A percentile compares a stretch with the other conserved stretches of the same genome.
phyloP scores from a whole-genome alignment of 768 basidiomycete species.

The Exidia glandulosa region DNA sequence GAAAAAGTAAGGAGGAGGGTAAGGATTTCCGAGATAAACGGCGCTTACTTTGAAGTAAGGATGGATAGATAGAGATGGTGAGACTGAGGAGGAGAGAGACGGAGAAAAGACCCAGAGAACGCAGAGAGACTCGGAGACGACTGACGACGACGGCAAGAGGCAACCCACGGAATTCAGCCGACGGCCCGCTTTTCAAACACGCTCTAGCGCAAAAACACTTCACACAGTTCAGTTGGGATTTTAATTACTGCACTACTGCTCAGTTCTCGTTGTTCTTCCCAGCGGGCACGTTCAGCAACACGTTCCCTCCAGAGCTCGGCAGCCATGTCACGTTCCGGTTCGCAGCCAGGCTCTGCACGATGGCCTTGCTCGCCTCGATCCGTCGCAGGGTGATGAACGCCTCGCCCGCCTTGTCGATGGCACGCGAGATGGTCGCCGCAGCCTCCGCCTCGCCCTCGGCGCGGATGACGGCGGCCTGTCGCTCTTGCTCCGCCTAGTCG shows the following conservation, averaged over 20 bases:
- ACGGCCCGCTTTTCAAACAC: slow-evolving; percentile 1
- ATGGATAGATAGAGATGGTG: too few relatives aligned
- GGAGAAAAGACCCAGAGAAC: too few relatives aligned
- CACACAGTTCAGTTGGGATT: too few relatives aligned
- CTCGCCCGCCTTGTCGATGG: slow-evolving; percentile 89
- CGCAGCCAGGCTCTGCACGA: slow-evolving; percentile 68
- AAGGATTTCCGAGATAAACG: too few relatives aligned
- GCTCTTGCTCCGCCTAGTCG: slow-evolving; percentile 89
- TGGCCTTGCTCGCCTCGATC: slow-evolving; percentile 97
- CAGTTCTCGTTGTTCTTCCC: slow-evolving; percentile 20
- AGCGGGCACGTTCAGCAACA: slow-evolving; percentile 73
- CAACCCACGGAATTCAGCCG: too few relatives aligned
- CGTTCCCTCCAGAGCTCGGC: slow-evolving; percentile 67
- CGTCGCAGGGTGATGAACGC: slow-evolving; percentile 90
- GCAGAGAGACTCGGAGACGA: too few relatives aligned
- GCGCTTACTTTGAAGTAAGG: too few relatives aligned
- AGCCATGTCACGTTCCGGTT: slow-evolving; percentile 87
- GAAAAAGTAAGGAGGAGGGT: too few relatives aligned
- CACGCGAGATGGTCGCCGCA: slow-evolving; percentile 80
- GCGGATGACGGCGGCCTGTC: slow-evolving; percentile 94
- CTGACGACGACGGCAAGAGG: too few relatives aligned
- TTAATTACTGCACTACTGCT: neutral
- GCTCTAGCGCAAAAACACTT: too few relatives aligned
- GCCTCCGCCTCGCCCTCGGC: slow-evolving; percentile 99
- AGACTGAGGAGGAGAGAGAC: too few relatives aligned